Evolutionary conservation across 805 yeast genomes (phyloP).

Genomic region (Kodamaea laetipori): DNA sequence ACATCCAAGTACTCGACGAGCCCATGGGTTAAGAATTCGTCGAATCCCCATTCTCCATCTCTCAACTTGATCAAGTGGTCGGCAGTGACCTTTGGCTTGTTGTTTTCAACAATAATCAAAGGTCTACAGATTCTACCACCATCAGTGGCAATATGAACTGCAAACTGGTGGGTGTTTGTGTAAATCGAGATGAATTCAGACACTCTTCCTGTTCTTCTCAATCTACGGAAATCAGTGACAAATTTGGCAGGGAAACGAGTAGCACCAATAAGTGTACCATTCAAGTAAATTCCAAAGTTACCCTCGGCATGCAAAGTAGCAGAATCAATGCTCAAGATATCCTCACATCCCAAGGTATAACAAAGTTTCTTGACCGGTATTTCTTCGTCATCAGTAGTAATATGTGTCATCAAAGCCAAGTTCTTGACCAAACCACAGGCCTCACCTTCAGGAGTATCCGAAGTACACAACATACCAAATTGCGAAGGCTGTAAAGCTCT

Average conservation of each 20-base stretch:
- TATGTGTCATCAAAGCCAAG: conserved; percentile 96
- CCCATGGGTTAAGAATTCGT: conserved; percentile 83
- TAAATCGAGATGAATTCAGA: conserved; percentile 91
- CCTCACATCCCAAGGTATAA: conserved; percentile 85
- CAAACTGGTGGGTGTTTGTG: conserved; percentile 83
- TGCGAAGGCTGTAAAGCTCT: conserved; percentile 99
- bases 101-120: conserved; percentile 79
- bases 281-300: conserved; percentile 83
- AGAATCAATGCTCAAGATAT: conserved; percentile 77
- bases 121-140: conserved; percentile 99
- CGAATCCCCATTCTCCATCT: conserved; percentile 79
- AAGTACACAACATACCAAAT: conserved; percentile 97
- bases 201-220: conserved; percentile 82
- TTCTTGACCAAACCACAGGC: conserved; percentile 99
- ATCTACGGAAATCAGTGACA: conserved; percentile 71
- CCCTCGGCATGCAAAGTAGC: conserved; percentile 74
- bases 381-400: conserved; percentile 97
- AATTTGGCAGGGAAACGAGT: conserved; percentile 85
- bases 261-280: conserved; percentile 93
- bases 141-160: conserved; percentile 97
- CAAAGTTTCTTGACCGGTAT: conserved; percentile 80
- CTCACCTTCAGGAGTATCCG: conserved; percentile 99
- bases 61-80: conserved; percentile 66
- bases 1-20: conserved; percentile 95
- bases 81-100: conserved; percentile 67